Evolutionary conservation across 1,284 basidiomycete species (phyloP).

Genomic region (Malassezia equina): DNA sequence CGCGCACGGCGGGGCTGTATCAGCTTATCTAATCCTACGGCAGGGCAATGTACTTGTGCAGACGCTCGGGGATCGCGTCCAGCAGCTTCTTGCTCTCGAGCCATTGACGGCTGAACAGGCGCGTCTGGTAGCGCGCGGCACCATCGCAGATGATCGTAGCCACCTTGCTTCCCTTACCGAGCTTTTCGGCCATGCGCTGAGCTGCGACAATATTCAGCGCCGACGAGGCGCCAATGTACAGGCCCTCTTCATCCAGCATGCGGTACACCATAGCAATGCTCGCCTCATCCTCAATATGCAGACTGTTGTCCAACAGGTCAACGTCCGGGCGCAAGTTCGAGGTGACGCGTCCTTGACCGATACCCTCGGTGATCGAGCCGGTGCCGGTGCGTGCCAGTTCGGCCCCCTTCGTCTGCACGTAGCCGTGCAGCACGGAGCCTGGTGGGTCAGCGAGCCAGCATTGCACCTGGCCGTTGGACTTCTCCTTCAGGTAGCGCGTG

Average conservation of each 20-base stretch:
- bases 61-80: constrained; percentile 67
- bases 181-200: constrained; percentile 69
- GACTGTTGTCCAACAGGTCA: constrained; percentile 63
- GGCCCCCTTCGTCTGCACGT: constrained; percentile 65
- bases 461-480: constrained; percentile 68
- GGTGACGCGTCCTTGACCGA: constrained; percentile 95
- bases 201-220: constrained; percentile 94
- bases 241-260: constrained; percentile 77
- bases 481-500: constrained; percentile 75
- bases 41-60: constrained; percentile 83
- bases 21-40: constrained; percentile 18
- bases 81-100: constrained; percentile 70
- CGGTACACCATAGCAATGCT: constrained; percentile 89
- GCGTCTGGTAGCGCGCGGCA: constrained; percentile 89
- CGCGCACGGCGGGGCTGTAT: background rate
- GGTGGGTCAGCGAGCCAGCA: constrained; percentile 94
- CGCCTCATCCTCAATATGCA: constrained; percentile 79
- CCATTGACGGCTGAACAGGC: constrained; percentile 93
- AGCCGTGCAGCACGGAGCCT: constrained; percentile 80
- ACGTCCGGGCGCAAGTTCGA: constrained; percentile 81
- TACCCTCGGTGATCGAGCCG: constrained; percentile 92
- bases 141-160: constrained; percentile 89
- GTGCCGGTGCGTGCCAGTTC: constrained; percentile 69
- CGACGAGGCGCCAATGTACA: constrained; percentile 92
- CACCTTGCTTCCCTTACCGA: constrained; percentile 69